Percentiles rank a stretch among this genome's conserved stretches.
phyloP scores from a whole-genome alignment of 1,284 basidiomycete genomes.

The Irpex sp. region DNA sequence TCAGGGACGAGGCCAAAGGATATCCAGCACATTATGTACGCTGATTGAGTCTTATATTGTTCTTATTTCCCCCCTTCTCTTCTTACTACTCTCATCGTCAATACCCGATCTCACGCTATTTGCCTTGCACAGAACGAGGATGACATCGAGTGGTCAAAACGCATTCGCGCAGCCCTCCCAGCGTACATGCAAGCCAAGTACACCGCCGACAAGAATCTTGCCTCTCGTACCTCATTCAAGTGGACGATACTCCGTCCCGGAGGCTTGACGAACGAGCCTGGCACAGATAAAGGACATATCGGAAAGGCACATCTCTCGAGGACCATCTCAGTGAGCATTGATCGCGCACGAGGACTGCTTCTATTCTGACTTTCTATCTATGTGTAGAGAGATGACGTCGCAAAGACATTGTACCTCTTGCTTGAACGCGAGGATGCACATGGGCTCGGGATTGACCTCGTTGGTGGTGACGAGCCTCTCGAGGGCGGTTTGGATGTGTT shows the following conservation, averaged over 20 bases:
- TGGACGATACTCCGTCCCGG: constrained; percentile 72
- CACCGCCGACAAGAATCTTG: constrained; percentile 65
- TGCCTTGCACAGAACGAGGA: constrained; percentile 33
- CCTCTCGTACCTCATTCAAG: constrained; percentile 50
- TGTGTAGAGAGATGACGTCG: constrained; percentile 55
- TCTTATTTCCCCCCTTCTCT: neutral
- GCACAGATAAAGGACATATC: constrained; percentile 46
- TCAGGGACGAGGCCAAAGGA: constrained; percentile 45
- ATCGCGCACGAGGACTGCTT: too few species aligned
- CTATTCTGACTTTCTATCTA: too few species aligned
- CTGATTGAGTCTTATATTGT: constrained; percentile 1
- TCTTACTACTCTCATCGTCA: neutral
- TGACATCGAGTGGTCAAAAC: constrained; percentile 41
- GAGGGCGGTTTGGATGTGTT: too few species aligned
- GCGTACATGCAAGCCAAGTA: constrained; percentile 62
- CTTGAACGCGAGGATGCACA: too few species aligned
- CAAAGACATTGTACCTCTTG: too few species aligned
- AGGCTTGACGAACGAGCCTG: constrained; percentile 46
- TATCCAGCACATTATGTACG: constrained; percentile 56
- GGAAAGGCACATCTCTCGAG: constrained; percentile 49
- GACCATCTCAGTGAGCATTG: constrained; percentile 37
- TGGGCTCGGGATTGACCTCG: too few species aligned
- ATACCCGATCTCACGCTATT: too few species aligned
- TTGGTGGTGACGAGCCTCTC: too few species aligned
- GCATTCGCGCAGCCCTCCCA: constrained; percentile 36